Conservation (phyloP, 306 rosid species). For the Gastrolobium bilobum region DNA sequence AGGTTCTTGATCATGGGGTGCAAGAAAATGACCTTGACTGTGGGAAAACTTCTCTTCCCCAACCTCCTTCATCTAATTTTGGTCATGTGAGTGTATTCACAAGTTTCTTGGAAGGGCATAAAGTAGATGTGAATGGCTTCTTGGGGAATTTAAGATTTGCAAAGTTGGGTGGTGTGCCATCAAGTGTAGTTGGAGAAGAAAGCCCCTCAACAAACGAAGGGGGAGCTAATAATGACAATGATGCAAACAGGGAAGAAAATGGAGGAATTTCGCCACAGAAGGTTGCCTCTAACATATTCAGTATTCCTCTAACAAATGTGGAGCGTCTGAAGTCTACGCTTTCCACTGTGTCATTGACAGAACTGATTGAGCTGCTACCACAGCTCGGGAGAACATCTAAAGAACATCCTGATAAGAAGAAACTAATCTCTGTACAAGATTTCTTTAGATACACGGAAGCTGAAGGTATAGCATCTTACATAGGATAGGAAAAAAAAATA, state of each 20-base stretch:
- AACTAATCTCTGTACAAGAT: constrained; percentile 90
- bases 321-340: constrained; percentile 94
- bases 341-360: constrained; percentile 88
- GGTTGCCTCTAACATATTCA: constrained; percentile 80
- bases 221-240: constrained; percentile 59
- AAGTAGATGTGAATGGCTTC: constrained; percentile 77
- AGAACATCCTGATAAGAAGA: constrained; percentile 99
- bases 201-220: constrained; percentile 69
- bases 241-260: constrained; percentile 66
- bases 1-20: constrained; percentile 64
- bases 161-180: constrained; percentile 88
- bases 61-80: constrained; percentile 49
- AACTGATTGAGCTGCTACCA: constrained; percentile 89
- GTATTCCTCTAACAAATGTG: constrained; percentile 94
- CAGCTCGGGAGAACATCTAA: constrained; percentile 80
- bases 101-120: constrained; percentile 74
- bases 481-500: neutral
- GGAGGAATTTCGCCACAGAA: constrained; percentile 83
- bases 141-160: constrained; percentile 93
- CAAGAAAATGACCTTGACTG: constrained; percentile 48
- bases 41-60: constrained; percentile 49
- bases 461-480: constrained; percentile 77
- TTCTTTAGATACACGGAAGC: constrained; percentile 97
- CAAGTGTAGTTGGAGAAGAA: constrained; percentile 77
- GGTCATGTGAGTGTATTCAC: constrained; percentile 70